Evolutionary conservation across 208 protist genomes (phyloP), one percentile per base, ranked within the genome.

Genomic region (Trypanosoma avium): DNA sequence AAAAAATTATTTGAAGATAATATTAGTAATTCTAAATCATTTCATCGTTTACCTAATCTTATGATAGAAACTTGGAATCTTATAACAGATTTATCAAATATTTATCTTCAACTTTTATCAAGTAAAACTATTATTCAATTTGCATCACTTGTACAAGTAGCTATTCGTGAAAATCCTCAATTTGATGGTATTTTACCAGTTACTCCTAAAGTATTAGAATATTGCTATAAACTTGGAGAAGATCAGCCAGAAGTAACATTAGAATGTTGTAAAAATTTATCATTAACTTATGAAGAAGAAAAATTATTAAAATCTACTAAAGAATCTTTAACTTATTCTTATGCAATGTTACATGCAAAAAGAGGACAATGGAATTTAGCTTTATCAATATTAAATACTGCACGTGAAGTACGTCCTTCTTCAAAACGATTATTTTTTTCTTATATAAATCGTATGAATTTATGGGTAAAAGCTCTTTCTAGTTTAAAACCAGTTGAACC

Each of bases 151-250:
- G 66, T 95, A 21, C 49, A 75, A 0, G 66, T 69, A 0, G 81
- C 80, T 17, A 49, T 94, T 45, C 76, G 81, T 3, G 66, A 71
- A 48, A 72, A 74, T 15, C 85, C 88, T 15, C 52, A 75, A 45
- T 70, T 87, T 24, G 64, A 62, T 7, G 79, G 83, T 15, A 67
- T 92, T 9, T 61, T 95, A 12, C 88, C 85, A 5, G 75, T 92
- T 1, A 68, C 83, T 3, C 53, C 67, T 4, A 22, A 40, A 8
- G 80, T 83, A 9, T 61, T 92, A 35, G 43, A 61, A 52, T 83
- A 81, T 42, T 66, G 73, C 48, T 92, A 86, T 61, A 24, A 19
- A 15, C 69, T 95, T 12, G 81, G 61, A 42, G 48, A 53, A 52
- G 48, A 0, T 26, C 63, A 43, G 15, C 75, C 83, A 17, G 58